Evolutionary conservation across 2,329 filamentous ascomycete genomes (phyloP).

Genomic region (Aspergillus thermomutatus): DNA sequence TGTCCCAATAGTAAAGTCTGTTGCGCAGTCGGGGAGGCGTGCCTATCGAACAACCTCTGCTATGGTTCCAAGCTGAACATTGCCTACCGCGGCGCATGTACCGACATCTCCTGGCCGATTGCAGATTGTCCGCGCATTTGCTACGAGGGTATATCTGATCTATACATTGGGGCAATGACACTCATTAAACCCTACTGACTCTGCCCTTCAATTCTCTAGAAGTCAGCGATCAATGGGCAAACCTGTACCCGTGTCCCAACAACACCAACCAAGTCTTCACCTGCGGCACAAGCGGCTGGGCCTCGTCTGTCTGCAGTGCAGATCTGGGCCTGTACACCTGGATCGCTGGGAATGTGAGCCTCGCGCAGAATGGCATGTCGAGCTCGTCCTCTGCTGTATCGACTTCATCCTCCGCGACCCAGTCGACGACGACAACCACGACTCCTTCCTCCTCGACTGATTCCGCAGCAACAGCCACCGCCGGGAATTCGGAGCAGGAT

Average conservation of each 20-base stretch:
- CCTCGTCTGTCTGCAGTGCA: background rate
- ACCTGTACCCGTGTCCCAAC: slow-evolving; percentile 7
- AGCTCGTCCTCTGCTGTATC: background rate
- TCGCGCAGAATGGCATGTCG: background rate
- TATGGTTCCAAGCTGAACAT: slow-evolving; percentile 5
- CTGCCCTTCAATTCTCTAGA: background rate
- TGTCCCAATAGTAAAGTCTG: slow-evolving; percentile 10
- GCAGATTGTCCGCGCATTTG: slow-evolving; percentile 8
- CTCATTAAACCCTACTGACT: too few species aligned
- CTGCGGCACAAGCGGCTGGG: slow-evolving; percentile 5
- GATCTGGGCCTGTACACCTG: background rate
- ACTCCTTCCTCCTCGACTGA: background rate
- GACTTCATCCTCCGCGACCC: background rate
- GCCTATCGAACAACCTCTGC: slow-evolving; percentile 12
- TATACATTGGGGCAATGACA: too few species aligned
- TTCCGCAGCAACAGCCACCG: background rate
- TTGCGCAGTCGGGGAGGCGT: slow-evolving; percentile 8
- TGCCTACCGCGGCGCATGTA: slow-evolving; percentile 12
- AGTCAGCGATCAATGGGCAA: slow-evolving; percentile 5
- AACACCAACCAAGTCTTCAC: slow-evolving; percentile 7
- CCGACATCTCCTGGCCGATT: slow-evolving; percentile 8
- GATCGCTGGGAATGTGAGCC: background rate
- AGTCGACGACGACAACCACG: background rate
- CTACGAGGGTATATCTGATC: slow-evolving; percentile 3
- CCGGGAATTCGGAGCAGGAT: background rate